Evolutionary conservation across 164 flowering plant species (phyloP).

Genomic region (Vitis riparia): DNA sequence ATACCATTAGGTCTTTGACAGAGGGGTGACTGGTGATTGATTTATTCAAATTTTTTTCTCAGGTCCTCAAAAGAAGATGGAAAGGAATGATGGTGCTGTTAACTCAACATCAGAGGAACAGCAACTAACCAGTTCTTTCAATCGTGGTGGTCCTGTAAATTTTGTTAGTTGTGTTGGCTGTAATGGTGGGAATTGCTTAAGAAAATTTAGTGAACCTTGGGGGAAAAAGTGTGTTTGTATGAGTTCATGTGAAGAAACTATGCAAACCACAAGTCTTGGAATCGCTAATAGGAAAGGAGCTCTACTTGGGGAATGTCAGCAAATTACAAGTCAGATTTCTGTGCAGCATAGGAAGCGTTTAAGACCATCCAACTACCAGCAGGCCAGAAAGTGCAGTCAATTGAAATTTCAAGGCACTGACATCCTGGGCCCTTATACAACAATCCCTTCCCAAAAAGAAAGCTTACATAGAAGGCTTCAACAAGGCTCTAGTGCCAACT

Average conservation of each 20-base stretch:
- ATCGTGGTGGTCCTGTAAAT: slow-evolving; percentile 8
- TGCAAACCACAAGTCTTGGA: slow-evolving; percentile 5
- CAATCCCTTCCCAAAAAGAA: neutral
- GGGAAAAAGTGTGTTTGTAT: slow-evolving; percentile 10
- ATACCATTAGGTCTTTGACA: neutral
- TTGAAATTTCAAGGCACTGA: slow-evolving; percentile 11
- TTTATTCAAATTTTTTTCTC: slow-evolving; percentile 13
- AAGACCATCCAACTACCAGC: slow-evolving; percentile 50
- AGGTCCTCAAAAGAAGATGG: slow-evolving; percentile 44
- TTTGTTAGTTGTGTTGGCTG: slow-evolving; percentile 12
- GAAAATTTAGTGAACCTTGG: slow-evolving; percentile 9
- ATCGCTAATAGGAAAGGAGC: slow-evolving; percentile 4
- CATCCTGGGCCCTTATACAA: slow-evolving; percentile 5
- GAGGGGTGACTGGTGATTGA: neutral
- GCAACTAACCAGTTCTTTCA: slow-evolving; percentile 6
- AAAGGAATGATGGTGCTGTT: slow-evolving; percentile 14
- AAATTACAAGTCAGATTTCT: slow-evolving; percentile 8
- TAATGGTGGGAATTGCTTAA: slow-evolving; percentile 11
- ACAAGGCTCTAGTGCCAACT: neutral
- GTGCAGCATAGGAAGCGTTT: slow-evolving; percentile 30
- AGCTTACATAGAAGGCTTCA: slow-evolving; percentile 12
- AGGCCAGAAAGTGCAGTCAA: slow-evolving; percentile 36
- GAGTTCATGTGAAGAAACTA: slow-evolving; percentile 11
- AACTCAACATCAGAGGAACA: slow-evolving; percentile 15
- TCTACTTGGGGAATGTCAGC: slow-evolving; percentile 9